Evolutionary conservation across 2,329 filamentous ascomycete species (phyloP), one percentile per base, ranked within the genome.

Genomic region (Beauveria scarabaeidicola): DNA sequence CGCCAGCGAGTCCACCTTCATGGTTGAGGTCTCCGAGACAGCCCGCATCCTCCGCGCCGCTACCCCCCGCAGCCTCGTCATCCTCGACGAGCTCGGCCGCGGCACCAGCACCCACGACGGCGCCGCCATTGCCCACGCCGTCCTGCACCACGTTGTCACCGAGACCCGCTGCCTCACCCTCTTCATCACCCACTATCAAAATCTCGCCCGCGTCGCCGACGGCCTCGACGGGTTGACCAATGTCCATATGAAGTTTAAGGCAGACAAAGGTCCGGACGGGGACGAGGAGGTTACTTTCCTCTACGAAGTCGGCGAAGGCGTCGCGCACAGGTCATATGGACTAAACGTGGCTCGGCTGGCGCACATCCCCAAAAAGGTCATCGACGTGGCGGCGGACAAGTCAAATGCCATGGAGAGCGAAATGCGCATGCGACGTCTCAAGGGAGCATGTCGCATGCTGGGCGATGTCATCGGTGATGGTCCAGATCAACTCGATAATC

Each of bases 101-200:
- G 94, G 94, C 55, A 99, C 94, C 0, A 91, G 86, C 65, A 99
- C 94, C 10, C 91, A 97, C 70, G 94, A 99, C 72, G 94, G 94
- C 58, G 91, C 96, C 5, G 94, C 94, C 60, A 97, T 99, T 67
- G 94, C 94, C 1, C 88, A 96, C 67, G 89, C 91, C 25, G 94
- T 99, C 5, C 79, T 99, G 6, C 85, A 93, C 61, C 87, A 95
- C 68, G 83, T 97, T 62, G 87, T 95, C 27, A 80, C 85, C 25
- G 82, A 91, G 17, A 81, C 87, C 0, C 80, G 81, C 57, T 90
- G 90, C 63, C 79, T 97, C 51, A 96, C 91, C 6, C 79, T 99
- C 46, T 99, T 99, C 77, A 96, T 99, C 72, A 99, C 94, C 3
- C 94, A 99, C 75, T 99, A 99, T 72, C 94, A 99, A 75, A 87